Conservation (phyloP, 148 eudicot genomes). For the Diospyros lotus region DNA sequence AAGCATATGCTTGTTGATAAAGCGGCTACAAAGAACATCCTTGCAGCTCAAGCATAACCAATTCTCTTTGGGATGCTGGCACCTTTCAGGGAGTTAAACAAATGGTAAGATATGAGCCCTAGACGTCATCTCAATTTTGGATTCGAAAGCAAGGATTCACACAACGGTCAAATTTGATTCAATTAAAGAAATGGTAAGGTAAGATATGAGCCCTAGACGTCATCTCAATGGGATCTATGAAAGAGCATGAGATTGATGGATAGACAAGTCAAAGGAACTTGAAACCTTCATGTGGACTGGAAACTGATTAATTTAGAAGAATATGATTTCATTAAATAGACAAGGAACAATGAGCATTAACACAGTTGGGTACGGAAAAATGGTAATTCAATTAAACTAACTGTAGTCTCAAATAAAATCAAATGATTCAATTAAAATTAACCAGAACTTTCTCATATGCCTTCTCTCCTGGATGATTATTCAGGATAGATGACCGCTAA, state of each 20-base stretch:
- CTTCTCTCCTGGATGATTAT: no score
- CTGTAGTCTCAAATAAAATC: neutral
- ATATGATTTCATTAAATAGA: neutral
- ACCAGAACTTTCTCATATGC: neutral
- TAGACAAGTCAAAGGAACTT: neutral
- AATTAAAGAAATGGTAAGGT: no score
- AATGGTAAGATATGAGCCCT: neutral
- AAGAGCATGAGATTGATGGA: neutral
- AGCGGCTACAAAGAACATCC: constrained; percentile 87
- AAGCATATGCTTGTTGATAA: constrained; percentile 87
- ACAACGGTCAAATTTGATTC: neutral
- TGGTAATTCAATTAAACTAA: neutral
- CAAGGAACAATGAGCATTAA: neutral
- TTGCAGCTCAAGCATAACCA: constrained; percentile 88
- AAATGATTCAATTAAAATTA: neutral
- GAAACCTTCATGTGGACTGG: neutral
- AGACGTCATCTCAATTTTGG: neutral
- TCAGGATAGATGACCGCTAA: neutral
- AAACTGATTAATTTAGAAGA: neutral
- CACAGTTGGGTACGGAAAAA: neutral
- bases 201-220: no score
- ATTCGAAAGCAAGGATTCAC: neutral
- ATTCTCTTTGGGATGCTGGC: constrained; percentile 77
- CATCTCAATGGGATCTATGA: no score
- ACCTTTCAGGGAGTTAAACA: constrained; percentile 38